phyloP scores from a whole-genome alignment of 2,329 filamentous ascomycete genomes.

The Penicillium paneum region DNA sequence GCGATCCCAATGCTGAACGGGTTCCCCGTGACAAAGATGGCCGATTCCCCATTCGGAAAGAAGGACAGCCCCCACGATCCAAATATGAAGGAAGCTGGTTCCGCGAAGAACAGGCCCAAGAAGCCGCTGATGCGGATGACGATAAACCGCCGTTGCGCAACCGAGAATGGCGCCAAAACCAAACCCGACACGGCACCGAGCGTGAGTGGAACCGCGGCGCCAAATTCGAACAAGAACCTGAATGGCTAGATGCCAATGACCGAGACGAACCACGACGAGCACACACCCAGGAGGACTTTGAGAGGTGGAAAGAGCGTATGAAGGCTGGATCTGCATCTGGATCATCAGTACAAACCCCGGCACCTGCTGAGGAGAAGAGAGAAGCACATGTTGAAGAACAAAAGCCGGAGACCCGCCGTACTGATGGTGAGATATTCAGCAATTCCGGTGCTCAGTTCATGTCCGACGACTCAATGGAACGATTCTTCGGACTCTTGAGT shows the following conservation, averaged over 20 bases:
- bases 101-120: slow-evolving; percentile 53
- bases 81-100: slow-evolving; percentile 74
- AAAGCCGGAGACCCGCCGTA: slow-evolving; percentile 40
- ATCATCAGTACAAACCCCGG: slow-evolving; percentile 27
- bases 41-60: slow-evolving; percentile 56
- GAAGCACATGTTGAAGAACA: slow-evolving; percentile 32
- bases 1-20: slow-evolving; percentile 48
- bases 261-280: slow-evolving; percentile 65
- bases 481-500: slow-evolving; percentile 67
- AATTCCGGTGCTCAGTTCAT: slow-evolving; percentile 60
- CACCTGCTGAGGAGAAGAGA: slow-evolving; percentile 45
- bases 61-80: slow-evolving; percentile 59
- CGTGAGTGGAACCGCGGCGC: slow-evolving; percentile 54
- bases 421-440: slow-evolving; percentile 51
- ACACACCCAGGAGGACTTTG: slow-evolving; percentile 86
- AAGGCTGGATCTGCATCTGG: slow-evolving; percentile 57
- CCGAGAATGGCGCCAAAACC: slow-evolving; percentile 62
- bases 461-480: slow-evolving; percentile 67
- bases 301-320: slow-evolving; percentile 92
- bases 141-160: slow-evolving; percentile 50
- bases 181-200: slow-evolving; percentile 46
- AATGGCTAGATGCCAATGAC: slow-evolving; percentile 78
- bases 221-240: slow-evolving; percentile 73
- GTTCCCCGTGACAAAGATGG: slow-evolving; percentile 55
- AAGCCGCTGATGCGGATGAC: slow-evolving; percentile 41